These are phyloP conservation scores for Penicillium olsonii DNA, from an alignment of 2,329 filamentous ascomycete genomes.

Conservation along the genomic window DNA sequence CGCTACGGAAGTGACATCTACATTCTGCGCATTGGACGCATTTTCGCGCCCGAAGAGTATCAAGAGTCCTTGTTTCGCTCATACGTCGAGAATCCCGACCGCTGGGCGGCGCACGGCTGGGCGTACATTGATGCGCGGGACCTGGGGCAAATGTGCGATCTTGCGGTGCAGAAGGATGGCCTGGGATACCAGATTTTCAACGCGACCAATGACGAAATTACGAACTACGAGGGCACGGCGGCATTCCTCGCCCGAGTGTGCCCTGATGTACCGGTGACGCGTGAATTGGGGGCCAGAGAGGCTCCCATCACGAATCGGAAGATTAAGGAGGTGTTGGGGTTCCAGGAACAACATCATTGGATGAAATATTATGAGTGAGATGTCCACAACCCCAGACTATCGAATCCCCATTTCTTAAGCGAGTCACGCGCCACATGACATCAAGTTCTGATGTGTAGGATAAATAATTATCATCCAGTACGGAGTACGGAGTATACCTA, in stretches of 20 bases:
- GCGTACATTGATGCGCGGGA: constrained; percentile 65
- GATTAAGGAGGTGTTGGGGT: constrained; percentile 60
- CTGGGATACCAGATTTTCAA: no score
- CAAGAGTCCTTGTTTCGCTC: constrained; percentile 51
- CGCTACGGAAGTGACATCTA: constrained; percentile 62
- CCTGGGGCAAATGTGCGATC: constrained; percentile 62
- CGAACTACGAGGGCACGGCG: constrained; percentile 51
- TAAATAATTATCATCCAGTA: no score
- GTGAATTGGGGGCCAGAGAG: constrained; percentile 60
- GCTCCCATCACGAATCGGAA: constrained; percentile 64
- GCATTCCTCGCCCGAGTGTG: constrained; percentile 55
- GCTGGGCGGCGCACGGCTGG: constrained; percentile 61
- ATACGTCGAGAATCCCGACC: constrained; percentile 53
- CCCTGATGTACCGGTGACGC: constrained; percentile 54
- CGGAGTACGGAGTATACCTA: no score
- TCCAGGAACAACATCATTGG: constrained; percentile 55
- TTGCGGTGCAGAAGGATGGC: constrained; percentile 53
- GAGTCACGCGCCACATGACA: not conserved
- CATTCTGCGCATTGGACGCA: constrained; percentile 61
- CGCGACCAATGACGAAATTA: constrained; percentile 58
- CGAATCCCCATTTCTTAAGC: not conserved
- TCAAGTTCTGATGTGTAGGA: no score
- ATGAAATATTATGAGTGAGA: constrained; percentile 18
- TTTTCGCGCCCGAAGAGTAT: constrained; percentile 65
- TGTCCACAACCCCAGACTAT: not conserved